Conservation (phyloP, 257 asterid species). For the Cruciata laevipes region DNA sequence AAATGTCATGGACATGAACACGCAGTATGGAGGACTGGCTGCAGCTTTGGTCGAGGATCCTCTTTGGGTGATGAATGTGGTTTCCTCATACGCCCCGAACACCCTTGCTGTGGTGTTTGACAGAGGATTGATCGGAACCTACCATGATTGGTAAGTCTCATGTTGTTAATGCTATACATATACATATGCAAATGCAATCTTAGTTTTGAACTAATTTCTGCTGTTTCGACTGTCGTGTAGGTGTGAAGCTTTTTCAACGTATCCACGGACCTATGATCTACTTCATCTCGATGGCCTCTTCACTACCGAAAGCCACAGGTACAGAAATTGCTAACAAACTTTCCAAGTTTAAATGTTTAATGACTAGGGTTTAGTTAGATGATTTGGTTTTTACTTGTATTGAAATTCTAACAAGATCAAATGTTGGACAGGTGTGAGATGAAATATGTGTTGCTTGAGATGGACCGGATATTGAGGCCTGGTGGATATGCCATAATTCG, state of each 20-base stretch:
- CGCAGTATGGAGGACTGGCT: conserved; percentile 86
- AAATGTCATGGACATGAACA: conserved; percentile 96
- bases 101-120: conserved; percentile 89
- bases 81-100: conserved; percentile 69
- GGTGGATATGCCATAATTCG: conserved; percentile 76
- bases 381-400: not conserved
- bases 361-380: not conserved
- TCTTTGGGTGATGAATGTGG: conserved; percentile 92
- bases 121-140: conserved; percentile 88
- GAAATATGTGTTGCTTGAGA: conserved; percentile 86
- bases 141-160: conserved; percentile 76
- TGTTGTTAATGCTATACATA: not conserved
- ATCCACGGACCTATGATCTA: conserved; percentile 93
- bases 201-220: not conserved
- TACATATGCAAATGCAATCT: not conserved
- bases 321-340: conserved; percentile 1
- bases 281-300: conserved; percentile 84
- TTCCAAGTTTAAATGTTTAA: not conserved
- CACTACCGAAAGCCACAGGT: conserved; percentile 92
- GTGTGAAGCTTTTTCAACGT: conserved; percentile 98
- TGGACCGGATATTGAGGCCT: conserved; percentile 93
- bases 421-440: conserved; percentile 66
- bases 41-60: conserved; percentile 71
- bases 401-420: not conserved
- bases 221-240: conserved; percentile 23